Base-by-base conservation (phyloP, 2,329 filamentous ascomycete species). In the Nectriaceae sp. region DNA sequence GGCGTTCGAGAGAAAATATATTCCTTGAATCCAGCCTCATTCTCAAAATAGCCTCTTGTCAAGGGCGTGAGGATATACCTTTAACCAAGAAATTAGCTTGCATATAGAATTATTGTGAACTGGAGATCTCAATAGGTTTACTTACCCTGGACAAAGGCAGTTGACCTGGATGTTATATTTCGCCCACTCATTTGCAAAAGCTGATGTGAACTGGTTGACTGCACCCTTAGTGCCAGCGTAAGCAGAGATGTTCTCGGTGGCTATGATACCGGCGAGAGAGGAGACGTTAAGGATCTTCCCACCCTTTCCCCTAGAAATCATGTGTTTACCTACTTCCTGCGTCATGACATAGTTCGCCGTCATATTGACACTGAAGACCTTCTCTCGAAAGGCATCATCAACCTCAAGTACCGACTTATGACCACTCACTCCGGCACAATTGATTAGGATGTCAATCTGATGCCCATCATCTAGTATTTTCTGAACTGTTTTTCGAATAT, bases 251-350 rank as follows among this genome's bases (percentile, higher is more conserved):
- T 46, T 39, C 11, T 21, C 18, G 3, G 20, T 39, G 10, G 43
- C 43, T 15, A 46, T 31, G 11, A 46, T 40, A 10, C 43, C 43
- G 5, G 43, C 43, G 10, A 46, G 22, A 5, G 43, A 46, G 15
- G 43, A 46, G 15, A 46, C 36, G 18, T 49, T 49, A 21, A 49
- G 46, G 31, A 49, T 44, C 41, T 49, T 49, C 4, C 46, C 46
- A 8, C 46, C 46, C 21, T 44, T 44, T 16, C 46, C 46, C 4
- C 19, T 20, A 11, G 40, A 15, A 40, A 49, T 49, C 46, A 49
- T 49, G 24, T 40, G 41, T 16, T 42, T 37, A 15, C 46, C 46
- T 10, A 49, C 41, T 31, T 49, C 46, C 24, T 49, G 41, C 15
- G 41, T 49, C 40, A 49, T 39, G 21, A 49, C 35, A 21, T 49